Evolutionary conservation across 495 filamentous ascomycete genomes (phyloP), one percentile per base, ranked within the genome.

Genomic region (Neurospora africana): DNA sequence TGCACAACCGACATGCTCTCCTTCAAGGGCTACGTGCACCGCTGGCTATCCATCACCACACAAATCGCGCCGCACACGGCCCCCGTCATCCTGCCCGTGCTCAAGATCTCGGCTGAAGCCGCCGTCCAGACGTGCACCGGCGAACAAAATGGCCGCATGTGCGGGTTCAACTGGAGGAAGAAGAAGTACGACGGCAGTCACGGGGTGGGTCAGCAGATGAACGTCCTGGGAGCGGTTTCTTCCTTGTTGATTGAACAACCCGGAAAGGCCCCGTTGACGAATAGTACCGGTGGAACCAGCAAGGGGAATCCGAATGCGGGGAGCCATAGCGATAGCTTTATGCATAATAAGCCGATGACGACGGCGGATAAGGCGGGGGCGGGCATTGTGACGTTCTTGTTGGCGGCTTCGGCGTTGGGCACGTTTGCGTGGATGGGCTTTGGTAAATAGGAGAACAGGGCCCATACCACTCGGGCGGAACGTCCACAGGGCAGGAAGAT

Each of bases 1-100:
- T 94, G 92, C 83, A 88, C 91, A 71, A 87, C 88, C 44, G 92
- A 95, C 76, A 92, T 94, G 83, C 86, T 86, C 53, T 92, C 90
- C 44, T 97, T 94, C 88, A 97, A 95, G 81, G 92, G 91, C 40
- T 96, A 94, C 82, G 83, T 95, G 19, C 83, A 92, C 30, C 91
- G 93, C 33, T 97, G 92, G 91, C 86, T 97, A 80, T 88, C 89
- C n/a, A 82, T 84, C 7, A 86, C 88, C 5, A 90, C 90, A 9
- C 88, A 92, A 74, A 78, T 94, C 68, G 92, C 90, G 0, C 92
- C 93, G 3, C 91, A 88, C 78, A 89, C 86, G 3, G 81, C 81
- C 37, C 83, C 84, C 44, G 80, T 77, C 58, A 86, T 97, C 74
- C 88, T 92, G 81, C 85, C 86, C 5, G 84, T 88, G n/a, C 84